Conservation (phyloP, 2,329 filamentous ascomycete genomes). For the Dactylellina drechsleri region DNA sequence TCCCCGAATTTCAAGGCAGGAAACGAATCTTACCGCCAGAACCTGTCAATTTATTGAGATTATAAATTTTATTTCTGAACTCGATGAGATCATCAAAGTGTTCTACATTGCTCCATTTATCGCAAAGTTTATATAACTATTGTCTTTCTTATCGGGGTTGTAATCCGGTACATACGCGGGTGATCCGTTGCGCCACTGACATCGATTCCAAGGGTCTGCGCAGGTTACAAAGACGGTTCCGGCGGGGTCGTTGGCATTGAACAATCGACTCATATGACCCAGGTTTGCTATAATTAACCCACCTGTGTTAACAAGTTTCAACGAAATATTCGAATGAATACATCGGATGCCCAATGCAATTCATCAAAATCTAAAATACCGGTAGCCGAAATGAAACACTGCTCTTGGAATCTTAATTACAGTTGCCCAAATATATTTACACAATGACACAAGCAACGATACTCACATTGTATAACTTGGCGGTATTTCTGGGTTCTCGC, state of each 20-base stretch:
- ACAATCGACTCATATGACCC: conserved; percentile 7
- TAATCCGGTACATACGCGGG: conserved; percentile 1
- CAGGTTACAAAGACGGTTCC: conserved; percentile 5
- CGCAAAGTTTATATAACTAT: conserved; percentile 1
- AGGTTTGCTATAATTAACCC: conserved; percentile 9
- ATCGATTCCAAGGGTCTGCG: conserved; percentile 1
- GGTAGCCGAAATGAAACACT: not conserved
- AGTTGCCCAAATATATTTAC: not conserved
- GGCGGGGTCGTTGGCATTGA: not conserved
- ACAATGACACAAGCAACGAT: not conserved
- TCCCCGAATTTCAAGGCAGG: not conserved
- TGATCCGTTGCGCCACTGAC: not conserved
- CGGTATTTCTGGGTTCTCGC: not conserved
- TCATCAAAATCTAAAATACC: not conserved
- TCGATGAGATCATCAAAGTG: conserved; percentile 7
- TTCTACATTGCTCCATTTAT: not conserved
- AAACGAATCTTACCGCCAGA: conserved; percentile 1
- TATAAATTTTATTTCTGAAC: not conserved
- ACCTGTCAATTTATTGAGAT: not conserved
- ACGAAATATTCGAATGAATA: not conserved
- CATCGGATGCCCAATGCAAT: not conserved
- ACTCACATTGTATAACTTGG: conserved; percentile 13
- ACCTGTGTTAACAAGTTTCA: not conserved
- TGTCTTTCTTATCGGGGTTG: not conserved
- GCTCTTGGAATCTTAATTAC: not conserved